Evolutionary conservation across 352 stramenopile genomes (phyloP).

Genomic region (Pythium aquatile): DNA sequence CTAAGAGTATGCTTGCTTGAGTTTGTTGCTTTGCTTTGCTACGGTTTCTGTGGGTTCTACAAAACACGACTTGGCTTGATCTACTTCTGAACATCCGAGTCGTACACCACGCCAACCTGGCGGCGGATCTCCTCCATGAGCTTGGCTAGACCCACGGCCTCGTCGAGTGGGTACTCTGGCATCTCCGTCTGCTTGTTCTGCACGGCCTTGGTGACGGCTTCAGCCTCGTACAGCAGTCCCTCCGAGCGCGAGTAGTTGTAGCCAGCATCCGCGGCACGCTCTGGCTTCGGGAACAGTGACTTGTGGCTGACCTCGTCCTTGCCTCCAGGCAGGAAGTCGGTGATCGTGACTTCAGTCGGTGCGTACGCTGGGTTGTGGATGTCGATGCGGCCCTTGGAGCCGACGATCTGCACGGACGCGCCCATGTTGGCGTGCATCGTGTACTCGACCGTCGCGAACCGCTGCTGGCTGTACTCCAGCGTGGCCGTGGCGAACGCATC

Average conservation of each 20-base stretch:
- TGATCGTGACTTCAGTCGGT: constrained; percentile 51
- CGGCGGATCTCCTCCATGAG: constrained; percentile 74
- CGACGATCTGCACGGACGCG: constrained; percentile 71
- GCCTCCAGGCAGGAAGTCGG: constrained; percentile 32
- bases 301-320: constrained; percentile 25
- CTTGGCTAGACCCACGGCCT: constrained; percentile 57
- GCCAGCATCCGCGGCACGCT: constrained; percentile 29
- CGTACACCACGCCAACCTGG: constrained; percentile 58
- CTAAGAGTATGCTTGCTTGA: no score
- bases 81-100: constrained; percentile 26
- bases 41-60: no score
- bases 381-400: constrained; percentile 62
- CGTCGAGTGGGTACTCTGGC: constrained; percentile 49
- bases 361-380: constrained; percentile 64
- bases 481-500: constrained; percentile 51
- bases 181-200: constrained; percentile 46
- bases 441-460: constrained; percentile 64
- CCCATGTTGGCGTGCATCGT: constrained; percentile 50
- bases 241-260: constrained; percentile 65
- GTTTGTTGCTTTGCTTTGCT: no score
- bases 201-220: constrained; percentile 61
- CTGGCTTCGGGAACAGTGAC: constrained; percentile 48
- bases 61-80: neutral
- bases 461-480: constrained; percentile 43
- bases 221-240: constrained; percentile 76